Evolutionary conservation across 2,329 filamentous ascomycete species (phyloP), one percentile per base, ranked within the genome.

Genomic region (Dendryphion nanum): DNA sequence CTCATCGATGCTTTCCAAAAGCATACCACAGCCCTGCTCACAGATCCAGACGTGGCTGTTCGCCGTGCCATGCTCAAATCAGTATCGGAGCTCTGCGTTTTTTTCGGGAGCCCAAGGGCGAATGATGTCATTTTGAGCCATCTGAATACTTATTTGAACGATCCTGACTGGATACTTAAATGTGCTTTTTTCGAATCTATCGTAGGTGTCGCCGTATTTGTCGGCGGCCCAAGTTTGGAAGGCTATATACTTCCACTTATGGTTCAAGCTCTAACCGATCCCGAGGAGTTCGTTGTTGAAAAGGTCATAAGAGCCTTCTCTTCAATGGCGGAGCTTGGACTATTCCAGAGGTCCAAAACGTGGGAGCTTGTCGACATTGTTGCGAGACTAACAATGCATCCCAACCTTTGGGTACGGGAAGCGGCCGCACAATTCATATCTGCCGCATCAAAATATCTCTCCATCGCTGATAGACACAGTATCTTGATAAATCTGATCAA

Each of bases 71-170:
- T 98, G 58, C 72, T 98, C 30, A 85, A 85, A 6, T 97, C 93
- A 6, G 90, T 98, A 0, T 85, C 90, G 0, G 87, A 89, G 45
- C 75, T 98, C 1, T 98, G 93, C 61, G 82, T 96, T 50, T 97
- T 98, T 66, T 97, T 98, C 51, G 89, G 89, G 3, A 90, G 86
- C 44, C 78, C 83, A n/a, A 85, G 89, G 57, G 86, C 91, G 1
- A 96, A 94, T 61, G 93, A 98, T 59, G 88, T 98, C n/a, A 83
- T 98, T 13, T 72, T 98, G 16, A 95, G 89, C 20, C 93, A 98
- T 68, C 73, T 98, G 18, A 97, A 97, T 59, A 98, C 93, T 0
- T 98, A 98, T 55, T 71, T 98, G 6, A 98, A 98, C 51, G 93
- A 97, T 55, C 82, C 85, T 29, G 90, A 98, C 61, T 98, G 93